Percentiles rank a stretch among this genome's conserved stretches.
These are phyloP conservation scores for Knufia fluminis DNA, from an alignment of 2,329 filamentous ascomycete genomes.

Conservation along the genomic window DNA sequence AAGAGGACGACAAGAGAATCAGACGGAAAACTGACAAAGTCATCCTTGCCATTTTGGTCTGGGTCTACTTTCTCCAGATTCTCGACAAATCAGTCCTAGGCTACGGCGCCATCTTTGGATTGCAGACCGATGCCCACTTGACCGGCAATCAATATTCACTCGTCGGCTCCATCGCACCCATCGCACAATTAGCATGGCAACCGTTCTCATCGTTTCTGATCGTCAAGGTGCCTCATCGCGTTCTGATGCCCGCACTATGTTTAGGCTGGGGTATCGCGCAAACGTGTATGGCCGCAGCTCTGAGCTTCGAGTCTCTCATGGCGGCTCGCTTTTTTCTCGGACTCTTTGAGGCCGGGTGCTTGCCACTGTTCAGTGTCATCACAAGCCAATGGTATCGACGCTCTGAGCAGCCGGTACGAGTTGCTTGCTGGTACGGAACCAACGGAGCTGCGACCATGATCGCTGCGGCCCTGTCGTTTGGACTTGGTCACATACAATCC, in stretches of 20 bases:
- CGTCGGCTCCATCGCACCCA: conserved; percentile 48
- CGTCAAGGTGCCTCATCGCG: conserved; percentile 51
- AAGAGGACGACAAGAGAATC: conserved; percentile 44
- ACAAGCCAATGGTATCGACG: conserved; percentile 40
- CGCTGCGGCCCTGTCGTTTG: conserved; percentile 48
- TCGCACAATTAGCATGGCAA: conserved; percentile 53
- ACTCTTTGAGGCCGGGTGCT: conserved; percentile 44
- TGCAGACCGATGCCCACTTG: conserved; percentile 42
- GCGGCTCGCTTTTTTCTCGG: conserved; percentile 45
- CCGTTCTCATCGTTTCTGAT: conserved; percentile 52
- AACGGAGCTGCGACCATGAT: conserved; percentile 51
- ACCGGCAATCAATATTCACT: conserved; percentile 49
- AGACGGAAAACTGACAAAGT: conserved; percentile 52
- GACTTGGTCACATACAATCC: conserved; percentile 45
- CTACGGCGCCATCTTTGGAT: conserved; percentile 49
- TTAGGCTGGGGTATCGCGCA: conserved; percentile 44
- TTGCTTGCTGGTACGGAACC: conserved; percentile 58
- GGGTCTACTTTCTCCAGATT: conserved; percentile 42
- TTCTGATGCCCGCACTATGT: conserved; percentile 45
- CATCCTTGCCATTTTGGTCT: conserved; percentile 43
- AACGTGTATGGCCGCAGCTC: conserved; percentile 38
- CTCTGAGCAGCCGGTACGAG: conserved; percentile 53
- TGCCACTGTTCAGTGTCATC: conserved; percentile 38
- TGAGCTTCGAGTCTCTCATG: conserved; percentile 39
- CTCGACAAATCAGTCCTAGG: conserved; percentile 52